These are phyloP conservation scores for Lentinus brumalis DNA, from an alignment of 768 basidiomycete genomes.

Conservation along the genomic window DNA sequence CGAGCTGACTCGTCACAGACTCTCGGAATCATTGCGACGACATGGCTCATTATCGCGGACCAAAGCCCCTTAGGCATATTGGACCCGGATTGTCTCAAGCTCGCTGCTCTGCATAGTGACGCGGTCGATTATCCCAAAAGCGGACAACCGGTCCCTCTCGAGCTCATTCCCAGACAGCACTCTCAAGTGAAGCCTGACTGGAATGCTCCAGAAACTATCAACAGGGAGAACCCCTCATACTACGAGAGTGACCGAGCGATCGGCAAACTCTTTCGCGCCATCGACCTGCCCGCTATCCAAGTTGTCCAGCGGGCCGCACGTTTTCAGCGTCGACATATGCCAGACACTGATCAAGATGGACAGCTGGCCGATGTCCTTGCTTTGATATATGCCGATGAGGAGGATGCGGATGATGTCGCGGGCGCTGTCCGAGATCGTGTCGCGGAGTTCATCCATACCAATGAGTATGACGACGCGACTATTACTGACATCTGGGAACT, in stretches of 20 bases:
- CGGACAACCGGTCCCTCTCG: slow-evolving; percentile 34
- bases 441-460: slow-evolving; percentile 25
- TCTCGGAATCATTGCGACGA: slow-evolving; percentile 62
- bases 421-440: slow-evolving; percentile 24
- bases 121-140: slow-evolving; percentile 73
- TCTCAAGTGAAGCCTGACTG: slow-evolving; percentile 55
- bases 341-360: slow-evolving; percentile 21
- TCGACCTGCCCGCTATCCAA: slow-evolving; percentile 49
- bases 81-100: slow-evolving; percentile 50
- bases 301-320: slow-evolving; percentile 17
- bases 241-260: slow-evolving; percentile 60
- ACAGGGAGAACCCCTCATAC: slow-evolving; percentile 32
- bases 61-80: slow-evolving; percentile 47
- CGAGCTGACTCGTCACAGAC: slow-evolving; percentile 36
- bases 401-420: slow-evolving; percentile 12
- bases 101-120: slow-evolving; percentile 60
- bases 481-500: slow-evolving; percentile 21
- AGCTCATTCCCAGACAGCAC: slow-evolving; percentile 46
- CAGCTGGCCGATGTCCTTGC: slow-evolving; percentile 33
- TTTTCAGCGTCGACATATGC: slow-evolving; percentile 24
- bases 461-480: slow-evolving; percentile 1
- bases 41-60: slow-evolving; percentile 69
- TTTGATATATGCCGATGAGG: slow-evolving; percentile 8
- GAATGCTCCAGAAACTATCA: slow-evolving; percentile 62
- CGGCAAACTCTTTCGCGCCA: slow-evolving; percentile 61